Percentiles rank a stretch among this genome's conserved stretches.
These are phyloP conservation scores for Aspergillus hortae DNA, from an alignment of 2,329 filamentous ascomycete genomes.

Conservation along the genomic window DNA sequence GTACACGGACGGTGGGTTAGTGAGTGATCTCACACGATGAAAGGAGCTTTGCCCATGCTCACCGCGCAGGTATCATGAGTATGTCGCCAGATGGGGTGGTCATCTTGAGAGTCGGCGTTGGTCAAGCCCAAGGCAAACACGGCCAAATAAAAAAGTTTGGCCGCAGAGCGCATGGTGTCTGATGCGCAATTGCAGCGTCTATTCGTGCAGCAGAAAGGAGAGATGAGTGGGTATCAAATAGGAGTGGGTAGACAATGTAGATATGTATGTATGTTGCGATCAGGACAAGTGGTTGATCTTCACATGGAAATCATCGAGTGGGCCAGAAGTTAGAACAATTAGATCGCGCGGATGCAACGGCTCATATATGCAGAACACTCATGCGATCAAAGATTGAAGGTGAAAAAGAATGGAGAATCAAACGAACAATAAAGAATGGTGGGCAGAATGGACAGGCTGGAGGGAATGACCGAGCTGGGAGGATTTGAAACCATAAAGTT, in stretches of 20 bases:
- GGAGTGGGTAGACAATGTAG: neutral
- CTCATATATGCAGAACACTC: neutral
- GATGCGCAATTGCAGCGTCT: neutral
- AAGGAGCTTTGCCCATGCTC: slow-evolving; percentile 31
- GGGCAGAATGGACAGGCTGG: neutral
- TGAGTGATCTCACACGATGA: neutral
- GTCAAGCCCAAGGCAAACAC: slow-evolving; percentile 55
- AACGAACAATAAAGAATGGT: neutral
- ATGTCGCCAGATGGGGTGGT: slow-evolving; percentile 29
- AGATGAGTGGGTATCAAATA: neutral
- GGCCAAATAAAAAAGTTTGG: slow-evolving; percentile 59
- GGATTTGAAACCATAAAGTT: slow-evolving; percentile 15
- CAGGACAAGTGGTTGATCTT: slow-evolving; percentile 2
- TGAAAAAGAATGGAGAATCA: neutral
- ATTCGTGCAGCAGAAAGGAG: neutral
- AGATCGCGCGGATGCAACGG: slow-evolving; percentile 1
- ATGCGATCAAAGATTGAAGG: neutral
- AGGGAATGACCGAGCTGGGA: slow-evolving; percentile 3
- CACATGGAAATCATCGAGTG: slow-evolving; percentile 14
- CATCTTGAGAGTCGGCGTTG: slow-evolving; percentile 44
- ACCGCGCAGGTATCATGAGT: slow-evolving; percentile 53
- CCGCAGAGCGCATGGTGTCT: slow-evolving; percentile 49
- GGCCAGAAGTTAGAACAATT: slow-evolving; percentile 5
- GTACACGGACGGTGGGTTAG: slow-evolving; percentile 1
- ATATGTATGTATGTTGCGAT: neutral